These are phyloP conservation scores for Copromyces sp. DNA, from an alignment of 495 filamentous ascomycete genomes.

Conservation along the genomic window DNA sequence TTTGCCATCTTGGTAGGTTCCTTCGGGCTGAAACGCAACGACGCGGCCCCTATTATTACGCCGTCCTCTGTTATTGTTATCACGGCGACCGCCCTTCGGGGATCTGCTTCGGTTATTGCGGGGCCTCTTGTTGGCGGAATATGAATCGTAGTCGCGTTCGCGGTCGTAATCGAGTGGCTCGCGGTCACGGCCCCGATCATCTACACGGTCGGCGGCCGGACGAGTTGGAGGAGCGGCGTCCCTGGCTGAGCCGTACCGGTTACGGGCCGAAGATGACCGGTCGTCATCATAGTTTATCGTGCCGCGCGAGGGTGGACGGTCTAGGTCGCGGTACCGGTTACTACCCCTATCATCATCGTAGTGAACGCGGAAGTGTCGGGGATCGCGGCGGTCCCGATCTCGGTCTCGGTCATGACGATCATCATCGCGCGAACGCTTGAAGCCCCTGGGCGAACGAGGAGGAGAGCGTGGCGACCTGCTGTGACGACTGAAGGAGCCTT, in stretches of 20 bases:
- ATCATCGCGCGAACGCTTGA: constrained; percentile 59
- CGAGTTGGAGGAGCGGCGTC: constrained; percentile 11
- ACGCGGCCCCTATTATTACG: constrained; percentile 24
- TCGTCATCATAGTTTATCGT: constrained; percentile 37
- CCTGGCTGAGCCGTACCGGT: constrained; percentile 44
- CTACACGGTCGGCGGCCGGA: constrained; percentile 5
- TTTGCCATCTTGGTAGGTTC: constrained; percentile 34
- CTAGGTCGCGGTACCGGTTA: constrained; percentile 54
- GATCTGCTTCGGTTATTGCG: constrained; percentile 62
- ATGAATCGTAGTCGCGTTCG: constrained; percentile 27
- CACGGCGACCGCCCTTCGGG: constrained; percentile 34
- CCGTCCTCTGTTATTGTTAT: constrained; percentile 22
- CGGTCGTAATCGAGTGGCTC: constrained; percentile 7
- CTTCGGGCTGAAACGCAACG: constrained; percentile 8
- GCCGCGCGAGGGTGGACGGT: constrained; percentile 46
- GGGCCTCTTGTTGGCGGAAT: constrained; percentile 54
- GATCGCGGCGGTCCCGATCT: constrained; percentile 32
- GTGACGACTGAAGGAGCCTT: not conserved
- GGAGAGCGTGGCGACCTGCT: not conserved
- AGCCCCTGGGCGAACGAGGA: constrained; percentile 37
- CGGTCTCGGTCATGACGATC: constrained; percentile 44
- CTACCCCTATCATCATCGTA: constrained; percentile 46
- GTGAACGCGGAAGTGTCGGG: constrained; percentile 49
- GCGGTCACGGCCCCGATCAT: constrained; percentile 13
- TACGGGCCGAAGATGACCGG: constrained; percentile 12